These are phyloP conservation scores for Areca catechu DNA, from an alignment of 176 grass and related monocot species.

Conservation along the genomic window DNA sequence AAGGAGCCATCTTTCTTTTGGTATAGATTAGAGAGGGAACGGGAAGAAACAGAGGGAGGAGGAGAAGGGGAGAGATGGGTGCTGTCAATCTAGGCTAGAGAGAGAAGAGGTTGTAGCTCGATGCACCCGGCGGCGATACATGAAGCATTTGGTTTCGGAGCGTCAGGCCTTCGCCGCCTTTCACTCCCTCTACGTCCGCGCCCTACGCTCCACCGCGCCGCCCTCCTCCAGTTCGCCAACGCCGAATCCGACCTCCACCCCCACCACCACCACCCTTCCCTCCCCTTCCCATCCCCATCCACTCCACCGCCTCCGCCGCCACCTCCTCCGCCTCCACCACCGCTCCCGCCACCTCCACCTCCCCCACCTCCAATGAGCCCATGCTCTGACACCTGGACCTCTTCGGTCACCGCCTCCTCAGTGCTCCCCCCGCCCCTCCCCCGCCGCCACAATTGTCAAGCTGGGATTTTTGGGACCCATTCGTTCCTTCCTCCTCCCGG, in stretches of 20 bases:
- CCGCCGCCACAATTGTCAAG: slow-evolving; percentile 33
- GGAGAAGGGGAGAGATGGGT: slow-evolving; percentile 10
- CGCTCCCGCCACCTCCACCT: no score
- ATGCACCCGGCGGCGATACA: slow-evolving; percentile 83
- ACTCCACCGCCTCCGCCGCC: neutral
- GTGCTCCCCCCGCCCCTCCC: slow-evolving; percentile 70
- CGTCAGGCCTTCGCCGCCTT: slow-evolving; percentile 61
- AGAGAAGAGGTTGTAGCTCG: slow-evolving; percentile 75
- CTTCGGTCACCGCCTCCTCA: slow-evolving; percentile 55
- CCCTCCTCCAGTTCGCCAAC: slow-evolving; percentile 83
- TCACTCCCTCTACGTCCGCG: slow-evolving; percentile 78
- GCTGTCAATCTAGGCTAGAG: slow-evolving; percentile 78
- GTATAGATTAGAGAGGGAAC: neutral
- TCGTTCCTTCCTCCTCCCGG: slow-evolving; percentile 73
- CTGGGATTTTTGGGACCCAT: slow-evolving; percentile 99
- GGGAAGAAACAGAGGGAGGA: neutral
- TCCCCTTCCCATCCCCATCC: slow-evolving; percentile 15
- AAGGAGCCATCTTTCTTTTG: neutral
- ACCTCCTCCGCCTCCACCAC: neutral
- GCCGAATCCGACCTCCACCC: slow-evolving; percentile 60
- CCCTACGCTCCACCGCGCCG: slow-evolving; percentile 65
- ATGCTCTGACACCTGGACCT: slow-evolving; percentile 44
- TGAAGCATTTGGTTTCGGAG: slow-evolving; percentile 79
- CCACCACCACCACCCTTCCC: slow-evolving; percentile 20
- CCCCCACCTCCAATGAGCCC: slow-evolving; percentile 36